Evolutionary conservation across 345 rosid species (phyloP).

Genomic region (Euphorbia tirucalli): DNA sequence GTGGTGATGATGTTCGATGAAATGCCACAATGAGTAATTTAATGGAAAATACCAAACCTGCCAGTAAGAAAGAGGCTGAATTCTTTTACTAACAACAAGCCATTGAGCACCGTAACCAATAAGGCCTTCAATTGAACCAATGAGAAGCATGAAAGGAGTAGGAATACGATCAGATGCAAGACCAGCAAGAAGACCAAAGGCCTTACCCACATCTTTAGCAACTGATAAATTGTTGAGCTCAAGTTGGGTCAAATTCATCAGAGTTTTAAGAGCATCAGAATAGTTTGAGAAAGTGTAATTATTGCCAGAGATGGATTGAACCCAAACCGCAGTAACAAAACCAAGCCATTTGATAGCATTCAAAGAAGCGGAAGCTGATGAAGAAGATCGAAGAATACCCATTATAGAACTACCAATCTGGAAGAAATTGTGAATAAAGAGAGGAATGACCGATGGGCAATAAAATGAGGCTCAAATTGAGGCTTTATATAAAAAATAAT

Average conservation of each 20-base stretch:
- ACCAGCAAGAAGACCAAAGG: constrained; percentile 91
- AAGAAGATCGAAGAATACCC: constrained; percentile 21
- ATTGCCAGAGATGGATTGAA: constrained; percentile 87
- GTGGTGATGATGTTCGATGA: background rate
- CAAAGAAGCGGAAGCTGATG: constrained; percentile 20
- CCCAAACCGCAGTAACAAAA: constrained; percentile 93
- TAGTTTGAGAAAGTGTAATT: constrained; percentile 92
- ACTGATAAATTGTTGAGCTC: constrained; percentile 79
- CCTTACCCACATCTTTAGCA: constrained; percentile 91
- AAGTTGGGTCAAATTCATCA: constrained; percentile 82
- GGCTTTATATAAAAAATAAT: background rate
- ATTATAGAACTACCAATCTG: constrained; percentile 15
- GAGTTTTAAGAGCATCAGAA: constrained; percentile 76
- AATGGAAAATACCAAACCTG: constrained; percentile 41
- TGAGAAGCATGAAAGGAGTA: constrained; percentile 62
- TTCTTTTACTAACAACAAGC: constrained; percentile 74
- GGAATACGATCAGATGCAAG: constrained; percentile 79
- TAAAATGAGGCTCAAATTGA: too few species aligned
- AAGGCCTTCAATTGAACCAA: constrained; percentile 84
- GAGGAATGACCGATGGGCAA: background rate
- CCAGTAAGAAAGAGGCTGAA: constrained; percentile 77
- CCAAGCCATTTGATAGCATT: constrained; percentile 83
- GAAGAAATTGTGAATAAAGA: background rate
- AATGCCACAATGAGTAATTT: background rate
- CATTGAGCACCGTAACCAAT: constrained; percentile 92